These are phyloP conservation scores for Boletus sp. DNA, from an alignment of 1,284 basidiomycete genomes.

Conservation along the genomic window DNA sequence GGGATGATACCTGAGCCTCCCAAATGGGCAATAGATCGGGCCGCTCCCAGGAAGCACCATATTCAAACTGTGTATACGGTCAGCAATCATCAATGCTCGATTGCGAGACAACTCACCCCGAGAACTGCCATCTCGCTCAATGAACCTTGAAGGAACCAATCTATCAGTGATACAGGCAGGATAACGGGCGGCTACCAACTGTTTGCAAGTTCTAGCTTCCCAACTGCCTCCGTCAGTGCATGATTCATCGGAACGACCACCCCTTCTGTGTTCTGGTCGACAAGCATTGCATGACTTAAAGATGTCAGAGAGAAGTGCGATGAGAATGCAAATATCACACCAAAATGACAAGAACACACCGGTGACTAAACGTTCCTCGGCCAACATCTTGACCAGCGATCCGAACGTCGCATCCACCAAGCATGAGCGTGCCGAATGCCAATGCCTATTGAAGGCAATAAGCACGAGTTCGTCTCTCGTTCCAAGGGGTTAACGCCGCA, in stretches of 20 bases:
- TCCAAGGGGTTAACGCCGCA: slow-evolving; percentile 3
- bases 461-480: neutral
- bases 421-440: slow-evolving; percentile 81
- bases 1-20: slow-evolving; percentile 73
- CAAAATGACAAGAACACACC: slow-evolving; percentile 37
- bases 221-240: slow-evolving; percentile 48
- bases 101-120: slow-evolving; percentile 49
- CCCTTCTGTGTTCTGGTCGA: slow-evolving; percentile 78
- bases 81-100: slow-evolving; percentile 1
- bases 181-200: slow-evolving; percentile 52
- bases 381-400: slow-evolving; percentile 91
- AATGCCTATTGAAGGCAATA: slow-evolving; percentile 49
- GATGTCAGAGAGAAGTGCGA: neutral
- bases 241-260: slow-evolving; percentile 69
- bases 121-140: slow-evolving; percentile 85
- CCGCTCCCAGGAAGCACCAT: slow-evolving; percentile 83
- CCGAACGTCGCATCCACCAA: slow-evolving; percentile 74
- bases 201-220: slow-evolving; percentile 79
- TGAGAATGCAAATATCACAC: neutral
- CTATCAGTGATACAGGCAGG: neutral
- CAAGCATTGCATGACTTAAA: slow-evolving; percentile 79
- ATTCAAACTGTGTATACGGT: slow-evolving; percentile 62
- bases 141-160: slow-evolving; percentile 49
- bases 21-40: slow-evolving; percentile 80
- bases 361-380: slow-evolving; percentile 84